Evolutionary conservation across 2,329 filamentous ascomycete genomes (phyloP), one percentile per base, ranked within the genome.

Genomic region (Ophiostoma pallidulum): DNA sequence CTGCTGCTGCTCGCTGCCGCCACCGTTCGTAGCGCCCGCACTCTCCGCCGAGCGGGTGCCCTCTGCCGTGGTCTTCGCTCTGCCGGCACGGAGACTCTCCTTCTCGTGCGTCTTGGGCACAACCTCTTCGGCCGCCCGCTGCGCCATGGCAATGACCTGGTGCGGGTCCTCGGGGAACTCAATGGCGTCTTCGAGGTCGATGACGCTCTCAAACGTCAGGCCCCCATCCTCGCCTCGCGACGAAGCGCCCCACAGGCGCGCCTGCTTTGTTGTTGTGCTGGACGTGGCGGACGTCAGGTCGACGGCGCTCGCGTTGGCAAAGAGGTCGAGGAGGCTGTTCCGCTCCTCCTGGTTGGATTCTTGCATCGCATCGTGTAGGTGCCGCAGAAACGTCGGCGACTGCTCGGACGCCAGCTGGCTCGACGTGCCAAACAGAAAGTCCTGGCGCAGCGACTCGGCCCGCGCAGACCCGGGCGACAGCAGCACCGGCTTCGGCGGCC

Each of bases 391-490:
- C 0, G 74, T 75, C 0, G 84, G 84, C 0, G 84, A 86, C 31
- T 88, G 78, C 48, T 88, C 84, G 47, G 74, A 68, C 13, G 82
- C 83, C 20, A 94, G 66, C 61, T 94, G 88, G 61, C 88, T 94
- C 1, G 84, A 90, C 0, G 87, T 92, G 1, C 87, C 88, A 64
- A 94, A 94, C 0, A 94, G 66, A 58, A 90, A 86, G 51, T 89
- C 79, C 60, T 92, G 88, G 1, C 75, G 69, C 3, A 76, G 71
- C 13, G 84, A 75, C 54, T 83, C 74, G 45, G 75, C 75, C 37
- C 82, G 64, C 2, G 86, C 88, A 20, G 82, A 75, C 41, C 68
- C 69, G 0, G 87, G 87, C 1, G 85, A 86, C 10, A 86, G 67
- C 2, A 94, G 61, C 16, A 75, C 62, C 36, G 70, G 67, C 18